Evolutionary conservation across 441 rosid genomes (phyloP), one percentile per base, ranked within the genome.

Genomic region (Gossypium gossypioides): DNA sequence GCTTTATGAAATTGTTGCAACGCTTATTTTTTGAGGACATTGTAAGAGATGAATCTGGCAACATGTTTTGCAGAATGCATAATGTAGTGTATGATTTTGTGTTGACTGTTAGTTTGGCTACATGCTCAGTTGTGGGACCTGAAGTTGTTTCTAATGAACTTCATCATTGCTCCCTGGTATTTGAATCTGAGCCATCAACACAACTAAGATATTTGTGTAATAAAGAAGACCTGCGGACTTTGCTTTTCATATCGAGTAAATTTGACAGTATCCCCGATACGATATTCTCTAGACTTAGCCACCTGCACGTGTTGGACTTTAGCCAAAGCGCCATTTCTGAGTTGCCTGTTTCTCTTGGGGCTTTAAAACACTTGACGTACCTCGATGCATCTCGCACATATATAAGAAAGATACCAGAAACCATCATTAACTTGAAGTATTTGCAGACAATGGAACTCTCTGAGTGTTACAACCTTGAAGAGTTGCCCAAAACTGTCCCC

Each of bases 1-100:
- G 48, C 74, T 78, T 83, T 61, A 56, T 59, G 24, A 18, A 6
- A 16, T 51, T 83, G 56, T 52, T 72, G 18, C 22, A 4, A 1
- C 52, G 50, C 34, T 76, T 75, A 0, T 78, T 76, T 21, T 83
- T 80, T 9, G 76, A 78, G 50, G 84, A 76, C 34, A 58, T 69
- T 2, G 48, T 32, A 40, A 74, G 61, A 24, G 77, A 83, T 72
- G 74, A 22, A 2, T 56, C 22, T n/a, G 79, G 70, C 4, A 59
- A 74, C 21, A 52, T 72, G 0, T 18, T 48, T 1, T 70, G 72
- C 51, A 77, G 76, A 71, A 82, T 82, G 81, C 79, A 80, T 57
- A 78, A 80, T 73, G 73, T 75, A 2, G 64, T 82, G 27, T 71
- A 73, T 16, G 79, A 77, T 72, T 75, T 82, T 67, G 81, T 78